Base-by-base conservation (phyloP, 352 stramenopile genomes). In the Phytophthora idaei region DNA sequence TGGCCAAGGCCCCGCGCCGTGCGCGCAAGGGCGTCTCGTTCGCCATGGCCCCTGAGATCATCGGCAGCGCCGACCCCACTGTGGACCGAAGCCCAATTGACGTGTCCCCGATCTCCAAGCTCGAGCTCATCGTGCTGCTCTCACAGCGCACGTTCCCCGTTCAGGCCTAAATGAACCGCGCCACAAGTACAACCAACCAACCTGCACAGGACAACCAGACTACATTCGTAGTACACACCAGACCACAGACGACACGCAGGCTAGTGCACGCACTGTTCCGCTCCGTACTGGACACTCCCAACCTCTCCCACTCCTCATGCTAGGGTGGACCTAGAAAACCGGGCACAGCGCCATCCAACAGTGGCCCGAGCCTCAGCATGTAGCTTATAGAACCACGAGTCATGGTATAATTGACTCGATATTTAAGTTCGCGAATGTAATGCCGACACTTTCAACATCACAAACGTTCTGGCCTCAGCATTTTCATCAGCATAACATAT, bases 21-120 rank as follows among this genome's bases (percentile, higher is more conserved):
- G 53, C 58, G 28, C 72, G 69, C 56, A 92, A 93, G 71, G 78
- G 83, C 65, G 87, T 94, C 34, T 90, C 85, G 21, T 92, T 94
- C 60, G 79, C 80, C 37, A 70, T 60, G 50, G 52, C 57, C 4
- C 72, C 67, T 2, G 77, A 93, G 61, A 88, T 94, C 66, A 92
- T 94, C 61, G 87, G 87, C 57, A 67, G 56, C 36, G 87, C 87
- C 8, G 87, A 94, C 64, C 74, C 81, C 46, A 74, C 58, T 17
- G 80, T 94, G 29, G 87, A 94, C 71, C 87, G 87, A 61, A 79
- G 80, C 15, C 80, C 84, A 17, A 92, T 94, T 45, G 74, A 90
- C 58, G 84, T 93, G 45, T 87, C 84, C n/a, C 84, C 84, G 29
- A 72, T 93, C 60, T 87, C 81, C 31, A 82, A 90, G 67, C 52